Evolutionary conservation across 306 rosid species (phyloP).

Genomic region (Prinsepia uniflora): DNA sequence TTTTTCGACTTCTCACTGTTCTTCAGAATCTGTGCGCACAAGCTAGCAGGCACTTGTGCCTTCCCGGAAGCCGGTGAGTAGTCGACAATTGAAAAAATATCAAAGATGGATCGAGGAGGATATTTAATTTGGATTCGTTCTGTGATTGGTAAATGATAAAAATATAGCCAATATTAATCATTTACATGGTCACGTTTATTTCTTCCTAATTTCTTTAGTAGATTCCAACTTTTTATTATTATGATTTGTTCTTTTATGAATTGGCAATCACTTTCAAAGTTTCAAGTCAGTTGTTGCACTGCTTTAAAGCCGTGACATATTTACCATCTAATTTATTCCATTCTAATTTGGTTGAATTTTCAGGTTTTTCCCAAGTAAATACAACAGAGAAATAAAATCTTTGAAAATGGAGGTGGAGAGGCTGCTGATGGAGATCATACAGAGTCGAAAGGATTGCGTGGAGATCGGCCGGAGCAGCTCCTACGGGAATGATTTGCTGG

Average conservation of each 20-base stretch:
- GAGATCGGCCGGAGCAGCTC: conserved; percentile 80
- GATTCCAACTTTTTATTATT: conserved; percentile 15
- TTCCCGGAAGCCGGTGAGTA: conserved; percentile 89
- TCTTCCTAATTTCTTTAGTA: conserved; percentile 1
- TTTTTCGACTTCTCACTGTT: conserved; percentile 59
- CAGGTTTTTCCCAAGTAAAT: conserved; percentile 85
- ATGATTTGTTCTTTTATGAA: neutral
- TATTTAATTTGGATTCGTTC: neutral
- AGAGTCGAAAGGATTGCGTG: conserved; percentile 72
- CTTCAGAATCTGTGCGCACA: conserved; percentile 74
- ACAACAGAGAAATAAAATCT: conserved; percentile 81
- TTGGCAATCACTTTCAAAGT: conserved; percentile 14
- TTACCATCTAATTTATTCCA: neutral
- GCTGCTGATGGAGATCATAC: conserved; percentile 80
- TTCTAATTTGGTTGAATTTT: neutral
- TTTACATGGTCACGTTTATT: conserved; percentile 13
- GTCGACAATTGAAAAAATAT: no score
- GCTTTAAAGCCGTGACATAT: neutral
- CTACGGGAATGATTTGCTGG: conserved; percentile 77
- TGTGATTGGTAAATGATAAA: neutral
- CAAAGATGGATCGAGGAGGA: neutral
- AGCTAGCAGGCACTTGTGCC: conserved; percentile 74
- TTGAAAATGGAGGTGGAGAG: conserved; percentile 81
- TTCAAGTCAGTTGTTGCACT: neutral
- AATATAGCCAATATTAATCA: neutral